Base-by-base conservation (phyloP, 2,329 filamentous ascomycete genomes). In the Aureobasidium melanogenum region DNA sequence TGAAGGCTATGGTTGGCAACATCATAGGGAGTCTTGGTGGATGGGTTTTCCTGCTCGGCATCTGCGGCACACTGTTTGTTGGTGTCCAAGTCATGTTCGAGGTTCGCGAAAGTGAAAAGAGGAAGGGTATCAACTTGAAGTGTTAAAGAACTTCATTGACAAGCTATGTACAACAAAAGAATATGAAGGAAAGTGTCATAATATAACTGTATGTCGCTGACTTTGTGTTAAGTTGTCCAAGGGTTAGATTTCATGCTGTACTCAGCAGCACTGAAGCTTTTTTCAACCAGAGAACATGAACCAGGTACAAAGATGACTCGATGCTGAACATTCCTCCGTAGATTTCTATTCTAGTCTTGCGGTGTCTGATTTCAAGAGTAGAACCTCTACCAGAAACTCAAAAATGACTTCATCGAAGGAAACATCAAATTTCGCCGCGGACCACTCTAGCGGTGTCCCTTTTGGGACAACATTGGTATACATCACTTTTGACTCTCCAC, bases 41-140 rank as follows among this genome's bases (percentile, higher is more conserved):
- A 0, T 70, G 88, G 10, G 71, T 84, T 1, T 99, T 96, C 72
- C 74, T 97, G 47, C 70, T 85, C 12, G 79, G 80, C 2, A 88
- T 91, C 3, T 93, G 85, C 69, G 75, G 74, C n/a, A 85, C 84
- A 46, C 74, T 97, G 9, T 99, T 96, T 71, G 85, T 92, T 0
- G 92, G 88, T 28, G 83, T 88, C 44, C 93, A 97, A 76, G 78
- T 97, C 69, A 99, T 99, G 94, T 97, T 97, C 77, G 94, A 99
- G 78, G 83, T 95, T 67, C 81, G 94, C 57, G 90, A 97, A 77
- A 80, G 82, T 44, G 94, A 99, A 79, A 84, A 86, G 75, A 83
- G 93, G 68, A 84, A 84, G 67, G 94, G 94, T 0, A 87, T 97
- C 62, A 82, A 84, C 67, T 73, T 97, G 74, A 96, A 90, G 76